Conservation (phyloP, 1,139 yeast species). For the Hyphopichia pseudoburtonii region DNA sequence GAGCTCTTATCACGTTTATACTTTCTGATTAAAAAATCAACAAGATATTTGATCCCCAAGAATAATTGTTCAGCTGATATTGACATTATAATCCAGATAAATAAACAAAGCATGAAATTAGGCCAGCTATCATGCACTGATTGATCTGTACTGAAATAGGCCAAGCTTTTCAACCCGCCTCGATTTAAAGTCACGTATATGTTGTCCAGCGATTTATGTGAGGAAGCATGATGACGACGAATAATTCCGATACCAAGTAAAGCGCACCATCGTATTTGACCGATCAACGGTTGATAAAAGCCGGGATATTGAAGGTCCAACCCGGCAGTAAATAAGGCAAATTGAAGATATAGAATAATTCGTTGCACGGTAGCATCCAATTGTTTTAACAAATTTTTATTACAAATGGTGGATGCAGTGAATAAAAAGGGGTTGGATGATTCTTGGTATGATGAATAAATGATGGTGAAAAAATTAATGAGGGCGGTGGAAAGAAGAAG, state of each 20-base stretch:
- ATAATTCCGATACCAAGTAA: conserved; percentile 29
- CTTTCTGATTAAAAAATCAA: conserved; percentile 13
- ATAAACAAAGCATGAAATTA: conserved; percentile 38
- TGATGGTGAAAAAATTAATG: conserved; percentile 43
- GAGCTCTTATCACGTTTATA: conserved; percentile 6
- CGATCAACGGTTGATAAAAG: conserved; percentile 57
- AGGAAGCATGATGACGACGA: not conserved
- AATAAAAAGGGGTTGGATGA: conserved; percentile 57
- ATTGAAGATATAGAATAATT: conserved; percentile 54
- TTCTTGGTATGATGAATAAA: conserved; percentile 62
- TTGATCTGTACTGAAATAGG: conserved; percentile 26
- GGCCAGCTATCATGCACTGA: conserved; percentile 38
- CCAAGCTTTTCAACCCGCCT: conserved; percentile 33
- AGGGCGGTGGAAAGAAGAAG: conserved; percentile 43
- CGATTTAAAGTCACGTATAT: conserved; percentile 34
- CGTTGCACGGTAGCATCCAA: conserved; percentile 56
- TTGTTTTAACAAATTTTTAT: conserved; percentile 54
- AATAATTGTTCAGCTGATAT: conserved; percentile 23
- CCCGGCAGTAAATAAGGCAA: conserved; percentile 57
- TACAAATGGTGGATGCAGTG: conserved; percentile 62
- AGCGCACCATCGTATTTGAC: conserved; percentile 37
- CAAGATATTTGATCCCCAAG: conserved; percentile 16
- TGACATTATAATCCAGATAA: conserved; percentile 28
- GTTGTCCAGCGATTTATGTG: conserved; percentile 20
- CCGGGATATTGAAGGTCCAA: conserved; percentile 63